Evolutionary conservation across 176 grass and related monocot genomes (phyloP), one percentile per base, ranked within the genome.

Genomic region (Metroxylon sagu): DNA sequence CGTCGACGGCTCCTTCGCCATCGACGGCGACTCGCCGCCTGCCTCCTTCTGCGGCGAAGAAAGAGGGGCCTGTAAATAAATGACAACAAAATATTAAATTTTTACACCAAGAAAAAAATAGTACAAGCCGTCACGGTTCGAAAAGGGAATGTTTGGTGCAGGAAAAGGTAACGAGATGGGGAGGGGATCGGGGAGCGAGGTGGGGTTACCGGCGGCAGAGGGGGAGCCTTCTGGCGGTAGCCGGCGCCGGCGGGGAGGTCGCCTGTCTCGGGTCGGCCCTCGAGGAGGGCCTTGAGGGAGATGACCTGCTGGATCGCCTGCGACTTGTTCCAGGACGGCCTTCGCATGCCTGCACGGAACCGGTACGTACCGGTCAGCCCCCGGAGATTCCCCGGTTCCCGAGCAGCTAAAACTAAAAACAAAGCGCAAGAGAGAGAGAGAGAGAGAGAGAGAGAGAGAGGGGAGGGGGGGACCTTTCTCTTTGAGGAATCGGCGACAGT

Each of bases 311-410:
- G 79, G 61, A 82, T 82, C 39, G 71, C 79, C 53, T 82, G 79
- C 48, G 79, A 82, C 60, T 82, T 82, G 67, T 82, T 82, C 79
- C 79, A 82, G 16, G 79, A 82, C 18, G 79, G 79, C 48, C 79
- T 66, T 52, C 79, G 62, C 79, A 82, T 82, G 43, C 79, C 79
- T 82, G 67, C 66, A 57, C 43, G 6, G 27, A 12, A 48, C 30
- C 6, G 26, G 26, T 26, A 61, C 48, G 25, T 19, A 16, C 27
- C 3, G 18, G 17, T 55, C n/a, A 67, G 31, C 31, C 6, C 31
- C 31, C 31, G 6, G 29, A 3, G n/a, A 12, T 27, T 27, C 25
- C 6, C 62, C 12, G 1, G 52, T 4, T 3, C 3, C 10, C 16
- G 17, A 26, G 39, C 3, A 14, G 35, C 8, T 12, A 43, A 43